phyloP scores from a whole-genome alignment of 2,329 filamentous ascomycete species.

The Neodidymelliopsis sp. region DNA sequence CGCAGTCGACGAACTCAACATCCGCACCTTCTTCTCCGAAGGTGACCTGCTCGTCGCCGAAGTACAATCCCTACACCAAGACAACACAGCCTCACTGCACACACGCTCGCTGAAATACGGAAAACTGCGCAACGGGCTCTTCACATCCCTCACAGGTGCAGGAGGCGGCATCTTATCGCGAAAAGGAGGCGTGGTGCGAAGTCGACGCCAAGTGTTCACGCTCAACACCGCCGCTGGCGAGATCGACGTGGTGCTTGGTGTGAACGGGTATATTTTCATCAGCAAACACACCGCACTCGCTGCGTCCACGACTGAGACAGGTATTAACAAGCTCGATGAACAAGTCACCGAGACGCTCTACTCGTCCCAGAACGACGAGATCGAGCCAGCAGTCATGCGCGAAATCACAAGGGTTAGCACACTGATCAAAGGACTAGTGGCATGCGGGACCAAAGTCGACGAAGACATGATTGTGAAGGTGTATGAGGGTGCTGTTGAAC shows the following conservation, averaged over 20 bases:
- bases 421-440: constrained; percentile 82
- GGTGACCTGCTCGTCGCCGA: constrained; percentile 94
- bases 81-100: constrained; percentile 87
- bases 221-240: constrained; percentile 65
- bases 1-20: constrained; percentile 95
- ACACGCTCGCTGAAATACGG: constrained; percentile 92
- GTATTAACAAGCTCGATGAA: constrained; percentile 88
- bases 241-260: constrained; percentile 87
- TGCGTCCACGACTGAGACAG: constrained; percentile 61
- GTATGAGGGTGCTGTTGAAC: constrained; percentile 81
- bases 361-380: constrained; percentile 91
- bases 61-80: constrained; percentile 86
- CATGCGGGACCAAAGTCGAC: constrained; percentile 83
- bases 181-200: constrained; percentile 79
- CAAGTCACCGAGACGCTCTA: constrained; percentile 85
- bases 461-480: constrained; percentile 85
- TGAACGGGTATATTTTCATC: constrained; percentile 98
- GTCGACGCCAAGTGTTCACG: constrained; percentile 88
- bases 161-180: constrained; percentile 65
- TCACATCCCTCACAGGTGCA: constrained; percentile 80
- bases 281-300: constrained; percentile 76
- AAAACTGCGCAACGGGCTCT: constrained; percentile 92
- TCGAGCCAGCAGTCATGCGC: constrained; percentile 76
- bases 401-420: constrained; percentile 88
- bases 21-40: constrained; percentile 95